phyloP scores from a whole-genome alignment of 2,329 filamentous ascomycete genomes.

The Cercospora brassicicola region DNA sequence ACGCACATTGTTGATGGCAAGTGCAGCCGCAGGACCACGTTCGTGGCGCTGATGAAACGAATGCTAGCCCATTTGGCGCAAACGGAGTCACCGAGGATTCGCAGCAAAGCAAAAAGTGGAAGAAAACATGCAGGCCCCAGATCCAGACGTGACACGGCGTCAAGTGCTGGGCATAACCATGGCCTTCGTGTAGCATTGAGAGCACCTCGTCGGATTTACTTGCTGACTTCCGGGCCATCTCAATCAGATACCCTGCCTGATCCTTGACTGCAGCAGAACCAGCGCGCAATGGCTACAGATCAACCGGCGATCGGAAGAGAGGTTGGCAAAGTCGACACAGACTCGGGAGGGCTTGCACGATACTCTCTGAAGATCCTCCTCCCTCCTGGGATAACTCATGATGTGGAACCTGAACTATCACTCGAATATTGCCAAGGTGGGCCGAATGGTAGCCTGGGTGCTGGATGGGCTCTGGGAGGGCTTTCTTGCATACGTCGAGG shows the following conservation, averaged over 20 bases:
- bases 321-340: not conserved
- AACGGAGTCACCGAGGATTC: not conserved
- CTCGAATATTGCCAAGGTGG: not conserved
- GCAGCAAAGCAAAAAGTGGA: not conserved
- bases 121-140: not conserved
- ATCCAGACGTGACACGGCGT: not conserved
- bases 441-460: not conserved
- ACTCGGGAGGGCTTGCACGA: not conserved
- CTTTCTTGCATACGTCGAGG: not conserved
- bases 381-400: not conserved
- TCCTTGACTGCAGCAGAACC: not conserved
- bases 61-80: not conserved
- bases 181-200: not conserved
- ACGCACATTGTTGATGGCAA: not conserved
- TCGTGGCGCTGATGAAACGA: not conserved
- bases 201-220: not conserved
- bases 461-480: not conserved
- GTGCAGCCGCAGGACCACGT: not conserved
- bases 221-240: not conserved
- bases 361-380: not conserved
- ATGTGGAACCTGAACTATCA: not conserved
- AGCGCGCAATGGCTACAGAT: not conserved
- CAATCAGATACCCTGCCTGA: not conserved
- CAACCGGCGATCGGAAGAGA: not conserved
- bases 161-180: not conserved